Conservation (phyloP, 176 grass and related monocot genomes). For the Saccharum spontaneum region DNA sequence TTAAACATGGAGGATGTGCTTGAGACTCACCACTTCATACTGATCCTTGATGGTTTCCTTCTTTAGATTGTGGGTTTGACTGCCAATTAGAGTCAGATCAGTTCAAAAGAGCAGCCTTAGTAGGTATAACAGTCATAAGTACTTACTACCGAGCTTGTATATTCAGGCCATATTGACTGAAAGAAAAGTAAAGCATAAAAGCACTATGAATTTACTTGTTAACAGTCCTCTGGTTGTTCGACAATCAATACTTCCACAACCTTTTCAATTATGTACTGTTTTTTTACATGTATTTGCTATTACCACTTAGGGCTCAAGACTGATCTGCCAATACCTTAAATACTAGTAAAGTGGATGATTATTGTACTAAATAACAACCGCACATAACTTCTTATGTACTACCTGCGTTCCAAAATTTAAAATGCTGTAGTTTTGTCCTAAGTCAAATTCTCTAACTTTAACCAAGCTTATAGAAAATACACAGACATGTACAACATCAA, state of each 20-base stretch:
- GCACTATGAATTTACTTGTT: not conserved
- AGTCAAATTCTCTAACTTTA: not conserved
- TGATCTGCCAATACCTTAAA: not conserved
- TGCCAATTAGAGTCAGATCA: conserved; percentile 36
- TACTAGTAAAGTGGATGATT: not conserved
- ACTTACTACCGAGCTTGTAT: not conserved
- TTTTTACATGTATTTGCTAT: not conserved
- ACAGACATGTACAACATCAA: not conserved
- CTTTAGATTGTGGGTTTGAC: conserved; percentile 81
- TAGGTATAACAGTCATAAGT: not conserved
- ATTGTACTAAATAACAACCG: not conserved
- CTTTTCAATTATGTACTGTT: not conserved
- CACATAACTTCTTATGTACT: not conserved
- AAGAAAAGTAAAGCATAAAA: not conserved
- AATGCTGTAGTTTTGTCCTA: not conserved
- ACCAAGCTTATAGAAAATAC: not conserved
- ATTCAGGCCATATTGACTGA: not conserved
- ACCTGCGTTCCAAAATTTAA: not conserved
- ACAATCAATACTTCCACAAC: conserved; percentile 5
- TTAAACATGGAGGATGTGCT: conserved; percentile 22
- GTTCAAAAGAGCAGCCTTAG: not conserved
- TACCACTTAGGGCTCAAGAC: not conserved
- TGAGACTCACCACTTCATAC: conserved; percentile 64
- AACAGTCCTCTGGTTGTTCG: not conserved
- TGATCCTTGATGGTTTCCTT: conserved; percentile 76